A percentile compares a stretch with the other conserved stretches of the same genome.
Conservation (phyloP, 179 eudicot genomes). For the Amaranthus tricolor region DNA sequence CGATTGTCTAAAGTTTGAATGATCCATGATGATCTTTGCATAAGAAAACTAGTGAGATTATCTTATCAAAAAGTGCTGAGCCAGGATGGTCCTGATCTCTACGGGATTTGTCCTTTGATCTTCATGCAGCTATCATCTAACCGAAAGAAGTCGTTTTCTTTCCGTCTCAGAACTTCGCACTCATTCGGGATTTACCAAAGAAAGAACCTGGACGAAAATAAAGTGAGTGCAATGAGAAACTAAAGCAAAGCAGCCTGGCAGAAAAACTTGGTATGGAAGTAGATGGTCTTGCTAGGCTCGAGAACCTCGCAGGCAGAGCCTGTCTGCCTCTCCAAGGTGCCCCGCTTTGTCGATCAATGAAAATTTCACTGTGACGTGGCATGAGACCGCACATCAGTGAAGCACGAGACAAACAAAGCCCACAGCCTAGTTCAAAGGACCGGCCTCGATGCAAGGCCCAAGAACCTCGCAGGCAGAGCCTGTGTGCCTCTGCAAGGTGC, state of each 20-base stretch:
- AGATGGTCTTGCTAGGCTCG: too few species aligned
- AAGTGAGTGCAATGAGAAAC: neutral
- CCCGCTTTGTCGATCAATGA: neutral
- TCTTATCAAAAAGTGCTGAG: neutral
- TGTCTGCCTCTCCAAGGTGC: neutral
- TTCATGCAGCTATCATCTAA: neutral
- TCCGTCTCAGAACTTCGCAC: neutral
- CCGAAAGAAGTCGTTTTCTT: neutral
- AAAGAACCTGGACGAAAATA: conserved; percentile 25
- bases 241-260: neutral
- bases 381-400: too few species aligned
- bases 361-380: too few species aligned
- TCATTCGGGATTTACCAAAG: conserved; percentile 25
- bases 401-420: neutral
- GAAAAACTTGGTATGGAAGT: neutral
- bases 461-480: too few species aligned
- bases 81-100: neutral
- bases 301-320: too few species aligned
- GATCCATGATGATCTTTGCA: neutral
- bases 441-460: neutral
- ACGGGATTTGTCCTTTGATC: neutral
- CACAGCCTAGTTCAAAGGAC: neutral
- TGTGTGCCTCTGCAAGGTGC: too few species aligned
- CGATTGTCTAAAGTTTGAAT: too few species aligned
- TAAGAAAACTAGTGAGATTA: neutral